Evolutionary conservation across 129 eudicot species (phyloP), one percentile per base, ranked within the genome.

Genomic region (Smallanthus sonchifolius): DNA sequence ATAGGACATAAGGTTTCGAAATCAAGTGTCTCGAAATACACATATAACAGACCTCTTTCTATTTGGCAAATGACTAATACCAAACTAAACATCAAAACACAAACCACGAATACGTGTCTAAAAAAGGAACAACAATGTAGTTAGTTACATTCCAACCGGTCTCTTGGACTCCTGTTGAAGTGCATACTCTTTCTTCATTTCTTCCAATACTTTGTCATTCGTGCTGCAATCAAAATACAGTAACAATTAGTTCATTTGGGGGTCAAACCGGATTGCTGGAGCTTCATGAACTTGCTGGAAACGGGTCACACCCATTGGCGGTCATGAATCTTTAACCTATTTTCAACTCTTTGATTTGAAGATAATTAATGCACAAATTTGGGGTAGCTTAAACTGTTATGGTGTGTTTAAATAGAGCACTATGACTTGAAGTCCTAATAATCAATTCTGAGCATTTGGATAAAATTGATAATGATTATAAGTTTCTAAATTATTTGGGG

Each of bases 141-240:
- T 81, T 79, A 89, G 24, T 81, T 79, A 89, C 67, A 79, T 75
- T 70, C 86, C 77, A 6, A 77, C 13, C 56, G 91, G 82, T 67
- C 80, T 81, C 76, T 91, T 78, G 60, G 76, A 81, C 24, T 87
- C 87, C 55, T 92, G 84, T 74, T 89, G 92, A 65, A 85, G 92
- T 67, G 83, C 71, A 83, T 92, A 92, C 15, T 79, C 83, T 80
- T 86, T 87, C 92, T 92, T 92, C 98, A 90, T 90, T 80, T 86
- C 81, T 78, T 92, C 96, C 85, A 92, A 71, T 54, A 92, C 95
- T 7, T 76, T 54, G 70, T 92, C 95, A 80, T 89, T 89, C 2
- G 98, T 92, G 82, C 98, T 92, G 81, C 81, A 84, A 72, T 34
- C 16, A 77, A 55, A 77, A 61, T 13, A 61, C 39, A 8, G 4